Evolutionary conservation across 176 grass and related monocot genomes (phyloP).

Genomic region (Bromus sterilis): DNA sequence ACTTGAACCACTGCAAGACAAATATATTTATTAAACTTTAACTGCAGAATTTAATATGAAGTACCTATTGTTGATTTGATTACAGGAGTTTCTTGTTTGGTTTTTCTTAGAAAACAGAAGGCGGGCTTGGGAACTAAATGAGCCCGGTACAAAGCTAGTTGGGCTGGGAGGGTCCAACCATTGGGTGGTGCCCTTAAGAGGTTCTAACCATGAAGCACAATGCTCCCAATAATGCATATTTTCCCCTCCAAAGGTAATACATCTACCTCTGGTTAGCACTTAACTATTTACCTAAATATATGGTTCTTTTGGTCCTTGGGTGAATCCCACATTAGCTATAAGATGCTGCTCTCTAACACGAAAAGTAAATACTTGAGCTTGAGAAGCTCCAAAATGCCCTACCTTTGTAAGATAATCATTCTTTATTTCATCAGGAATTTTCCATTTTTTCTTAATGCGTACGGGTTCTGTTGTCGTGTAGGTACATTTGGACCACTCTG

Average conservation of each 20-base stretch:
- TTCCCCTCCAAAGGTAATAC: background rate
- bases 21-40: slow-evolving; percentile 10
- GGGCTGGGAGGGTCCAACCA: background rate
- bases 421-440: slow-evolving; percentile 54
- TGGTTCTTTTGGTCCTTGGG: background rate
- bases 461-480: slow-evolving; percentile 71
- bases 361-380: background rate
- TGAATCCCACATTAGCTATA: background rate
- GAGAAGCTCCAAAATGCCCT: background rate
- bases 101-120: background rate
- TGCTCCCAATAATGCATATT: background rate
- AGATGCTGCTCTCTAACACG: background rate
- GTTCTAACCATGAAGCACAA: slow-evolving; percentile 11
- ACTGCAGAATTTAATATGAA: background rate
- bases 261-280: background rate
- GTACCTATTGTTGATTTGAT: background rate
- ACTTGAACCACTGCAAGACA: slow-evolving; percentile 86
- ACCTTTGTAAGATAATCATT: slow-evolving; percentile 81
- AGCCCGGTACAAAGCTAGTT: background rate
- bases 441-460: slow-evolving; percentile 74
- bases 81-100: background rate
- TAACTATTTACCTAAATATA: background rate
- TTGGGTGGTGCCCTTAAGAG: slow-evolving; percentile 1
- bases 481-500: slow-evolving; percentile 91
- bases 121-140: background rate